Percentiles rank a stretch among this genome's conserved stretches.
Evolutionary conservation across 495 filamentous ascomycete genomes (phyloP).

Genomic region (Aspergillus panamensis): DNA sequence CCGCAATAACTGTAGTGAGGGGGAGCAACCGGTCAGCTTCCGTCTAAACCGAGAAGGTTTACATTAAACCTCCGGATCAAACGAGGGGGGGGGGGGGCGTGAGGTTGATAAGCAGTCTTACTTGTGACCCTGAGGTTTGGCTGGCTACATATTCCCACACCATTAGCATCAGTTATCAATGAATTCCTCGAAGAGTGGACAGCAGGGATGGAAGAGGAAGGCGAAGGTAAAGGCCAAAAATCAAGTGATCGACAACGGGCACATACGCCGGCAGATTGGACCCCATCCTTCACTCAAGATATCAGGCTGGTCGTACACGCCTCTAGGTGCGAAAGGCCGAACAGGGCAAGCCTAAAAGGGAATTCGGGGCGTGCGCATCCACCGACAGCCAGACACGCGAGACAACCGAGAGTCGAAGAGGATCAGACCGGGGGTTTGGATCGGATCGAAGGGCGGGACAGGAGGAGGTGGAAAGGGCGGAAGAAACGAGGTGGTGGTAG

Average conservation of each 20-base stretch:
- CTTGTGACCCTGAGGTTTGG: slow-evolving; percentile 64
- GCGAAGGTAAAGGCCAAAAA: slow-evolving; percentile 4
- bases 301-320: slow-evolving; percentile 30
- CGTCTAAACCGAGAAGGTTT: not conserved
- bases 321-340: slow-evolving; percentile 37
- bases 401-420: slow-evolving; percentile 23
- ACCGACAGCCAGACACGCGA: slow-evolving; percentile 18
- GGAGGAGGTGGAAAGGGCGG: slow-evolving; percentile 10
- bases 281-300: slow-evolving; percentile 46
- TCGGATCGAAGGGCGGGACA: slow-evolving; percentile 14
- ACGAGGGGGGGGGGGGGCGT: slow-evolving; percentile 5
- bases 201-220: not conserved
- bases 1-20: slow-evolving; percentile 75
- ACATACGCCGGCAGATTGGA: slow-evolving; percentile 60
- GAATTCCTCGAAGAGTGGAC: not conserved
- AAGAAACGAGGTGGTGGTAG: slow-evolving; percentile 13
- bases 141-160: slow-evolving; percentile 36
- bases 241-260: slow-evolving; percentile 16
- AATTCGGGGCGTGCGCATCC: slow-evolving; percentile 41
- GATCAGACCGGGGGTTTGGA: slow-evolving; percentile 14
- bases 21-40: slow-evolving; percentile 20
- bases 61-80: not conserved
- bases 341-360: slow-evolving; percentile 40
- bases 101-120: slow-evolving; percentile 34
- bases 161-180: slow-evolving; percentile 30